Conservation (phyloP, 2,329 filamentous ascomycete species). For the Trichophyton benhamiae region DNA sequence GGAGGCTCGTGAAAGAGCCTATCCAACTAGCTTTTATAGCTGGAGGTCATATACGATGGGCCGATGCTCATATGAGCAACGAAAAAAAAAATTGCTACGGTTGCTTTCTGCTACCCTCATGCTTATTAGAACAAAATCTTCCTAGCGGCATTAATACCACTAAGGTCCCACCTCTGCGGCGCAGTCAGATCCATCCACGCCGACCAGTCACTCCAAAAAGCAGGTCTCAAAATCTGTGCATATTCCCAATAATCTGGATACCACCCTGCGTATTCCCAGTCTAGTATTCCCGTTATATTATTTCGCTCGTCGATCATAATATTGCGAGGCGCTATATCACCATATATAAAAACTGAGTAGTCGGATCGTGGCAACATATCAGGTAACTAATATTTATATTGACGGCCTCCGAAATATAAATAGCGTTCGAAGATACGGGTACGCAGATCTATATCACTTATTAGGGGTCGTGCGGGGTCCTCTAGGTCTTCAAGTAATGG, state of each 20-base stretch:
- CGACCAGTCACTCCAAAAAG: slow-evolving; percentile 17
- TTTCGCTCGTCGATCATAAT: not conserved
- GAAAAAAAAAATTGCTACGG: no score
- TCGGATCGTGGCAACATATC: not conserved
- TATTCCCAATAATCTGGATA: slow-evolving; percentile 15
- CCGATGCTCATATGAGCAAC: no score
- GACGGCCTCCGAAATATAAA: not conserved
- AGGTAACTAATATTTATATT: not conserved
- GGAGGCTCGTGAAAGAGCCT: no score
- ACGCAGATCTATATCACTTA: not conserved
- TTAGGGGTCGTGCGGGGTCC: not conserved
- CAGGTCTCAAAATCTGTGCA: slow-evolving; percentile 18
- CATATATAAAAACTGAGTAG: not conserved
- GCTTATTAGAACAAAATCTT: slow-evolving; percentile 23
- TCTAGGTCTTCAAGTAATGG: slow-evolving; percentile 12
- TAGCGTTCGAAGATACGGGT: not conserved
- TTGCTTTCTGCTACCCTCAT: no score
- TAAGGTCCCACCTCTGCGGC: slow-evolving; percentile 19
- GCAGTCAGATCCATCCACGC: slow-evolving; percentile 21
- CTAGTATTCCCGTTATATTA: not conserved
- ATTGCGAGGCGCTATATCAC: not conserved
- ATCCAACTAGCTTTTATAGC: no score
- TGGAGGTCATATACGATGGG: no score
- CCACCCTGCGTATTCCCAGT: not conserved
- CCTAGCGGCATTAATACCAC: slow-evolving; percentile 18